These are phyloP conservation scores for Trypanosoma mega DNA, from an alignment of 208 protist species.

Conservation along the genomic window DNA sequence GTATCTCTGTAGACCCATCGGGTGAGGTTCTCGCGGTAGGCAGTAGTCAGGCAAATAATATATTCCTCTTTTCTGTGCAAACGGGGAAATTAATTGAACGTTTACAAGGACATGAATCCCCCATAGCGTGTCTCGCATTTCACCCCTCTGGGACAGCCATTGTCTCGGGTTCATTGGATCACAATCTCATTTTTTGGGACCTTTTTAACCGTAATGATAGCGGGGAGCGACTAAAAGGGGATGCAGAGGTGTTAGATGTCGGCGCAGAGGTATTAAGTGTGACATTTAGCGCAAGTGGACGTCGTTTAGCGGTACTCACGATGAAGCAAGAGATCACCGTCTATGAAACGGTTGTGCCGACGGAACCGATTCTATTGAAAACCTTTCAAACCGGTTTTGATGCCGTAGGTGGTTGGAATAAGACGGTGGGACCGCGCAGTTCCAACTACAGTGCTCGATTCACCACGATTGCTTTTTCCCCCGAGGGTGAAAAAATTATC, in stretches of 20 bases:
- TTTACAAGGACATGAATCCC: conserved; percentile 88
- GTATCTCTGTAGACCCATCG: conserved; percentile 91
- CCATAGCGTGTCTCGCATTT: conserved; percentile 87
- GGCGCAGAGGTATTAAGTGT: conserved; percentile 82
- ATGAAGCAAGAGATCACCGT: conserved; percentile 84
- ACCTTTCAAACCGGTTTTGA: conserved; percentile 85
- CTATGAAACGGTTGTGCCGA: conserved; percentile 81
- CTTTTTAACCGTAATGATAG: conserved; percentile 86
- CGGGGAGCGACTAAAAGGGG: conserved; percentile 83
- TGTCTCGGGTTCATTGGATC: conserved; percentile 83
- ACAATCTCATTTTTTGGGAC: conserved; percentile 90
- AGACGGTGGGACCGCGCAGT: conserved; percentile 75
- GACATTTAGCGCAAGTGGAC: conserved; percentile 82
- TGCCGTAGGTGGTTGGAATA: conserved; percentile 84
- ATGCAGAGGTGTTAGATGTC: conserved; percentile 80
- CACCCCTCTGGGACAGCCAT: conserved; percentile 86
- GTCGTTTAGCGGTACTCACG: conserved; percentile 82
- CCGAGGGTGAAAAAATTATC: conserved; percentile 86
- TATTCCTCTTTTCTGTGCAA: conserved; percentile 91
- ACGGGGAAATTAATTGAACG: conserved; percentile 90
- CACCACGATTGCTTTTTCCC: conserved; percentile 85
- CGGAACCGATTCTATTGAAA: conserved; percentile 83
- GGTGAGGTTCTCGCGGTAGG: conserved; percentile 89
- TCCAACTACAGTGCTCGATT: conserved; percentile 83
- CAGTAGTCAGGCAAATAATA: conserved; percentile 73